Evolutionary conservation across 1,284 basidiomycete genomes (phyloP).

Genomic region (Leccinum cinnamomeum): DNA sequence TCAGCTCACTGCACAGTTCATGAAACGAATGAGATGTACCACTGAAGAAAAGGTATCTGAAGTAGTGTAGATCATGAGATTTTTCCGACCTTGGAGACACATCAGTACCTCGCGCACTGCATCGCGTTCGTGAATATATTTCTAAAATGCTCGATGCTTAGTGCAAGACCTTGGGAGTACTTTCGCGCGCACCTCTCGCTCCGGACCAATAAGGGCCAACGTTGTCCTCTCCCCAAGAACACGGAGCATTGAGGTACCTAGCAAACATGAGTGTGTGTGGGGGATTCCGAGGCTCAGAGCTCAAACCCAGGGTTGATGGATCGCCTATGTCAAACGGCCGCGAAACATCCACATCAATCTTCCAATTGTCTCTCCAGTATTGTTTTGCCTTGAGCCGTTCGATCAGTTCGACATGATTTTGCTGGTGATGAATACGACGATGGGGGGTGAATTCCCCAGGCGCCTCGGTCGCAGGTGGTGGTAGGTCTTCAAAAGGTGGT

Average conservation of each 20-base stretch:
- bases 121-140: constrained; percentile 66
- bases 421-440: constrained; percentile 30
- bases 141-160: constrained; percentile 37
- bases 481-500: constrained; percentile 25
- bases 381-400: constrained; percentile 60
- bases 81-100: constrained; percentile 66
- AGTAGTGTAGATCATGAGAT: constrained; percentile 53
- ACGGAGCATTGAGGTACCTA: constrained; percentile 51
- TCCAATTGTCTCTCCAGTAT: constrained; percentile 70
- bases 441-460: constrained; percentile 7
- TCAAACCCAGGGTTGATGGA: constrained; percentile 64
- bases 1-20: neutral
- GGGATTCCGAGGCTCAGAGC: neutral
- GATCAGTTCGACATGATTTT: constrained; percentile 49
- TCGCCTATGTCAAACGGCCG: constrained; percentile 59
- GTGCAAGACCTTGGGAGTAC: neutral
- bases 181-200: constrained; percentile 33
- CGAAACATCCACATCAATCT: constrained; percentile 42
- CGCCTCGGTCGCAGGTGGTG: constrained; percentile 39
- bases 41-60: constrained; percentile 39
- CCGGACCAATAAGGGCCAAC: constrained; percentile 30
- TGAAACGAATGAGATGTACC: constrained; percentile 15
- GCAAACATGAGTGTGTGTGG: constrained; percentile 3
- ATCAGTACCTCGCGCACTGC: constrained; percentile 73
- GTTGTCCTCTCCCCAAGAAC: constrained; percentile 35